Base-by-base conservation (phyloP, 148 eudicot species). In the Rhododendron griersonianum region DNA sequence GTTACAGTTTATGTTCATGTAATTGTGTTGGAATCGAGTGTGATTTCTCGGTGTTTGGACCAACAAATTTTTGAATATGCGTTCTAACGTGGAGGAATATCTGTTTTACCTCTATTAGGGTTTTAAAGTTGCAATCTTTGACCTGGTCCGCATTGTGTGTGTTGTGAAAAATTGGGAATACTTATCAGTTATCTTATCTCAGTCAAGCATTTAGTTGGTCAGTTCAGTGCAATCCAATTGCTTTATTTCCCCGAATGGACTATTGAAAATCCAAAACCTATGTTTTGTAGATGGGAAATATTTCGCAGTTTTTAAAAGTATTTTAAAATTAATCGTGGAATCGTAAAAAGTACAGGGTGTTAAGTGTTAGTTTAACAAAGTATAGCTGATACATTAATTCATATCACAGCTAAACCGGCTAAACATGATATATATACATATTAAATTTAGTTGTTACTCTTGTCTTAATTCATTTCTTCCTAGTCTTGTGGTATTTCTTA, bases 201-300 rank as follows among this genome's bases (percentile, higher is more conserved):
- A 81, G 61, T 41, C 28, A n/a, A 16, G 83, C 39, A 25, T 30
- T 71, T 11, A n/a, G 30, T 45, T 78, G 80, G 19, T 45, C 28
- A 48, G 39, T 71, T 37, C 35, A 80, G 59, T 80, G 81, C 81
- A 78, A n/a, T 78, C 81, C 53, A 16, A 78, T 78, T 44, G 28
- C 47, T 78, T 78, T 78, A 1, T 78, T 11, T 19, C 2, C 16
- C 7, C 51, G 0, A 15, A 75, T 18, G 7, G 13, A 23, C 51
- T 41, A 45, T 78, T 23, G 57, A 47, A 23, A 78, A 47, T 47
- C 48, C 33, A 35, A 47, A 78, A 48, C 33, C 28, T 28, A 28
- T 65, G 30, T 65, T 65, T 10, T n/a, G 73, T 9, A 9, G 33
- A 11, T n/a, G 30, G 33, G 4, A 65, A n/a, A 8, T n/a, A 23